Evolutionary conservation across 2,329 filamentous ascomycete genomes (phyloP).

Genomic region (Ophiostoma piceae): DNA sequence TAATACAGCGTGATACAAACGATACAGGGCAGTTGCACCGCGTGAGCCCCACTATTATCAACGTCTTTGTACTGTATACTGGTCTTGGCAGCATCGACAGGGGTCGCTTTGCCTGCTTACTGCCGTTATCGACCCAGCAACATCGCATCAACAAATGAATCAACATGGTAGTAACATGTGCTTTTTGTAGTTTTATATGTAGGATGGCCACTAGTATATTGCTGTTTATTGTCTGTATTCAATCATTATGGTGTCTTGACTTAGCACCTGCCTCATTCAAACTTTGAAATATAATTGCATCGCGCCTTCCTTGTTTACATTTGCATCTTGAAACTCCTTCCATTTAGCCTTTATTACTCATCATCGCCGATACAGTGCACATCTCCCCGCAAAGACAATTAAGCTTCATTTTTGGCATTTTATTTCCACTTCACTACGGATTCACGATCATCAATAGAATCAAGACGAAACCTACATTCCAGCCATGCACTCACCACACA

Average conservation of each 20-base stretch:
- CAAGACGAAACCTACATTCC: not conserved
- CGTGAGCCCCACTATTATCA: not conserved
- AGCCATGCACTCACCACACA: not conserved
- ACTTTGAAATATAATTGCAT: not conserved
- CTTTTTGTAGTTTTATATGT: not conserved
- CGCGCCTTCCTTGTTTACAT: conserved; percentile 1
- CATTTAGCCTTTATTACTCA: not conserved
- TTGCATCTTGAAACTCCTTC: not conserved
- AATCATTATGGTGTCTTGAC: not conserved
- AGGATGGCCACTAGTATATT: not conserved
- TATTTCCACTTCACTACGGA: not conserved
- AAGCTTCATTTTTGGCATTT: not conserved
- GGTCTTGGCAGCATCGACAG: not conserved
- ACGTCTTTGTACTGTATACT: not conserved
- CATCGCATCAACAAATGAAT: conserved; percentile 1
- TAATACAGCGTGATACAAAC: not conserved
- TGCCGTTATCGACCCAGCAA: conserved; percentile 8
- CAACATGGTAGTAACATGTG: not conserved
- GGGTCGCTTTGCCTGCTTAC: not conserved
- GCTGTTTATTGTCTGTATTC: not conserved
- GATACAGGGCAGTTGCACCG: not conserved
- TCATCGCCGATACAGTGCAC: not conserved
- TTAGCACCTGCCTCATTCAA: not conserved
- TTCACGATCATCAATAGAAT: not conserved
- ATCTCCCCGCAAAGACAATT: not conserved